phyloP scores from a whole-genome alignment of 352 stramenopile genomes.

The Paralagenidium karlingii region DNA sequence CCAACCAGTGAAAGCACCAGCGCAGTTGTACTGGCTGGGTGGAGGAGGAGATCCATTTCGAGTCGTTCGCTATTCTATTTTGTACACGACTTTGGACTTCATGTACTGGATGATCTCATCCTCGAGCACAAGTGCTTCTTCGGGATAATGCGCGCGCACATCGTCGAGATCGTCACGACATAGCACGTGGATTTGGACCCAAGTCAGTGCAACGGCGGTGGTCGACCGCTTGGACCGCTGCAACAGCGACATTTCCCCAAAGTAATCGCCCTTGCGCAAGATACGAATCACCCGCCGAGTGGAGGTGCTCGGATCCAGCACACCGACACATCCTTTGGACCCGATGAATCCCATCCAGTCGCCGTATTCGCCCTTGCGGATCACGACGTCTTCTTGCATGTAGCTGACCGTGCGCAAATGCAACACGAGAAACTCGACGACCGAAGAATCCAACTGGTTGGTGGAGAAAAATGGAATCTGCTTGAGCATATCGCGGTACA shows the following conservation, averaged over 20 bases:
- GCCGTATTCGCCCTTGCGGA: constrained; percentile 64
- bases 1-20: too few relatives aligned
- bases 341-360: constrained; percentile 80
- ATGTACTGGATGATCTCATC: constrained; percentile 72
- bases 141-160: constrained; percentile 47
- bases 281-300: constrained; percentile 43
- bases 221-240: constrained; percentile 50
- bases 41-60: too few relatives aligned
- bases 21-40: too few relatives aligned
- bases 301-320: constrained; percentile 39
- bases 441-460: constrained; percentile 37
- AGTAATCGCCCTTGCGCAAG: constrained; percentile 58
- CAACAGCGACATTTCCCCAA: constrained; percentile 62
- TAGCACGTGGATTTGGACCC: constrained; percentile 63
- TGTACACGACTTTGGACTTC: constrained; percentile 6
- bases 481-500: constrained; percentile 69
- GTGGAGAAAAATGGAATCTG: constrained; percentile 65
- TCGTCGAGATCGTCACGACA: constrained; percentile 40
- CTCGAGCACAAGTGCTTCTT: constrained; percentile 37
- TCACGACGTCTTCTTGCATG: constrained; percentile 70
- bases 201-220: constrained; percentile 50
- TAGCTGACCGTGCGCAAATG: constrained; percentile 63
- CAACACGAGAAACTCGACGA: constrained; percentile 71
- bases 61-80: too few relatives aligned
- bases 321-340: constrained; percentile 45